Evolutionary conservation across 73 alveolate species (phyloP), one percentile per base, ranked within the genome.

Genomic region (Paramecium sonneborni): DNA sequence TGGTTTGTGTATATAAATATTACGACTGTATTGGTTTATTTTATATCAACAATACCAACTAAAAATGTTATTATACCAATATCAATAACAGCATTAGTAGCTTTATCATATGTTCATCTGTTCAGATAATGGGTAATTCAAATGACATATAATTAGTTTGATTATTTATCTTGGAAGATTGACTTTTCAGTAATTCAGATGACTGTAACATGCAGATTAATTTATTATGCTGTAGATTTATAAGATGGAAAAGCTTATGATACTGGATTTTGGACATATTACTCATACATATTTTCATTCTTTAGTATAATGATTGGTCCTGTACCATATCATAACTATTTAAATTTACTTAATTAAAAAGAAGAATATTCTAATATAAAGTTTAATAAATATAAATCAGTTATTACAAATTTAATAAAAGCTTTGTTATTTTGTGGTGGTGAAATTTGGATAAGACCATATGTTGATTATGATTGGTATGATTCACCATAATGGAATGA

Each of bases 1-100:
- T 76, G 88, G 88, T 76, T 76, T 38, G 30, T 76, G 12, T 76
- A 38, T n/a, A 32, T 76, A 5, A 76, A 76, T 38, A 24, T 41
- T 18, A 21, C 26, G 26, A 37, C 88, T 10, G 37, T 76, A 1
- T 20, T 37, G 30, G 44, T 76, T 8, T 76, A 37, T 15, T 24
- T 76, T n/a, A 39, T 76, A 21, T n/a, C 88, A 20, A 18, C 26
- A 6, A 37, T 76, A 76, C 52, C 52, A 28, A 37, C 38, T n/a
- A 76, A 76, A 18, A 20, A 23, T 38, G 20, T 57, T 18, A 38
- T 76, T 7, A n/a, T 43, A 43, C 76, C 90, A 1, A 39, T 43
- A 28, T 10, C 74, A n/a, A 20, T 76, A 37, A 24, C 46, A 20
- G 62, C 88, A 35, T 76, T 76, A 37, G 62, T 37, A 76, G 68